Conservation (phyloP, 148 eudicot species). For the Hydrangea macrophylla region DNA sequence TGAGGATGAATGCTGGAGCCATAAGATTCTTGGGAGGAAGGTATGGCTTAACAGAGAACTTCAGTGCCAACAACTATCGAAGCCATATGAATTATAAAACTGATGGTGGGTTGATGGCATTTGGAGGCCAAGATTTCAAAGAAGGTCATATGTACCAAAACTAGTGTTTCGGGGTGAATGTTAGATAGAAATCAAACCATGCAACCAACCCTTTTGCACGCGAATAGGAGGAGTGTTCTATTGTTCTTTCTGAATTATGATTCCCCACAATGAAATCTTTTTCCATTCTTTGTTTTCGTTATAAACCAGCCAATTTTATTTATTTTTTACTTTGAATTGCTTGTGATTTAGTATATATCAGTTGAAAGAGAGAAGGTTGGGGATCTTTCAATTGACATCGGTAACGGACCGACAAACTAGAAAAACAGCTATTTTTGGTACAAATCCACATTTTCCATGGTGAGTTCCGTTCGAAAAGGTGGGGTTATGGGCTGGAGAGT, state of each 20-base stretch:
- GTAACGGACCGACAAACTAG: background rate
- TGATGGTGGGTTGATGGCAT: constrained; percentile 28
- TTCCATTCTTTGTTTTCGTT: background rate
- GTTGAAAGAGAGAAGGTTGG: background rate
- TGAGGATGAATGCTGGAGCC: constrained; percentile 28
- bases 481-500: too few relatives aligned
- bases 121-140: constrained; percentile 16
- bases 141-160: constrained; percentile 10
- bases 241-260: constrained; percentile 5
- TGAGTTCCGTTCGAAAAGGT: background rate
- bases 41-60: constrained; percentile 24
- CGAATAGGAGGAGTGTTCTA: too few relatives aligned
- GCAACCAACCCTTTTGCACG: background rate
- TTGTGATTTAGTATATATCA: background rate
- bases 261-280: background rate
- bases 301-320: background rate
- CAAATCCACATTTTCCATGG: background rate
- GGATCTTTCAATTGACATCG: background rate
- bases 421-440: background rate
- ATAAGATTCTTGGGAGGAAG: constrained; percentile 26
- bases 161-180: background rate
- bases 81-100: constrained; percentile 19
- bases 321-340: background rate
- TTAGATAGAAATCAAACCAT: background rate
- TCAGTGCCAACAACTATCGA: constrained; percentile 11